Evolutionary conservation across 1,284 basidiomycete species (phyloP).

Genomic region (Irpex sp.): DNA sequence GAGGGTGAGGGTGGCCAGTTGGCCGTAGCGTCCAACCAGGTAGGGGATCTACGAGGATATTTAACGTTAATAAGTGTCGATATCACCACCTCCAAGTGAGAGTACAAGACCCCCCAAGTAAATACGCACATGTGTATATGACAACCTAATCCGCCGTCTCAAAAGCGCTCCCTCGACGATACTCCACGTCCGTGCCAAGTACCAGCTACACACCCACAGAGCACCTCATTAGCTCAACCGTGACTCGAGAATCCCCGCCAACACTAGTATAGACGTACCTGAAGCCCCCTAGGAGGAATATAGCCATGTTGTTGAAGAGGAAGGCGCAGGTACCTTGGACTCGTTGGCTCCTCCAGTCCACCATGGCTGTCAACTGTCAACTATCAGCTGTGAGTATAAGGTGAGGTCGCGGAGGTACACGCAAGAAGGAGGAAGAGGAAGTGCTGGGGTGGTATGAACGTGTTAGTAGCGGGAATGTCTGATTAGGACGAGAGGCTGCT

Average conservation of each 20-base stretch:
- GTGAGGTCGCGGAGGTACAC: too few species aligned
- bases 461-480: too few species aligned
- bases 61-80: too few species aligned
- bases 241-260: neutral
- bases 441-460: too few species aligned
- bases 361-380: neutral
- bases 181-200: neutral
- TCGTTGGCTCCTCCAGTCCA: conserved; percentile 3
- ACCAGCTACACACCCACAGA: neutral
- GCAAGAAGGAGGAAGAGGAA: too few species aligned
- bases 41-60: neutral
- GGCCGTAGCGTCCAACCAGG: neutral
- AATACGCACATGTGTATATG: neutral
- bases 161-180: conserved; percentile 1
- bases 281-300: conserved; percentile 2
- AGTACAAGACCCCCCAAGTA: neutral
- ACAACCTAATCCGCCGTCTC: neutral
- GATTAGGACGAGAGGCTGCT: too few species aligned
- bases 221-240: too few species aligned
- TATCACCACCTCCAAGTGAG: too few species aligned
- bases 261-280: neutral
- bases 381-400: too few species aligned
- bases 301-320: conserved; percentile 3
- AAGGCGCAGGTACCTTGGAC: neutral
- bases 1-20: neutral